Base-by-base conservation (phyloP, 1,284 basidiomycete genomes). In the Ganoderma lingzhi region DNA sequence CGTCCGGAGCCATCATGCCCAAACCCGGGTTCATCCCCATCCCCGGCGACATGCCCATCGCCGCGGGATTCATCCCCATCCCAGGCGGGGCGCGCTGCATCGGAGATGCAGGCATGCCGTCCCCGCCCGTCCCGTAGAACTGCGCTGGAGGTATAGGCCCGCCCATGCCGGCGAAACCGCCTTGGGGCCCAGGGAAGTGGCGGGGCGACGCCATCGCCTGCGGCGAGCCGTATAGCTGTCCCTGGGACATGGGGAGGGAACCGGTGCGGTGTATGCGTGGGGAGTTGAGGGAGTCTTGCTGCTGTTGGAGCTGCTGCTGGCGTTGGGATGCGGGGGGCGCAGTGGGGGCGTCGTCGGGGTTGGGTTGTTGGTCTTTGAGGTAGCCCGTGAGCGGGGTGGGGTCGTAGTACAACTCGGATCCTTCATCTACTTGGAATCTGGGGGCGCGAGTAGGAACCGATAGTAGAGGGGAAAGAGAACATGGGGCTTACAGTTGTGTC, bases 361-460 rank as follows among this genome's bases (percentile, higher is more conserved):
- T 84, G 71, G 82, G 73, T 42, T 70, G 69, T 12, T 63, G 39
- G 39, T 70, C 70, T 45, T 70, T 71, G 53, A 70, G 37, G 69
- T 84, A 79, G 45, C 81, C 81, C 45, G 82, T 78, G 32, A 88
- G 80, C 6, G 81, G 81, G 3, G 86, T 85, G 2, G 90, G 85
- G 77, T 93, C 86, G 69, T 90, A 93, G 76, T 90, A 92, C 6
- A 92, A 79, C 35, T 89, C 85, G 3, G 90, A 91, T 68, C 85
- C 82, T 77, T 88, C 84, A 71, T 85, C 83, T 6, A 84, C 83
- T 17, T 83, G 80, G 76, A 91, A 93, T 71, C 91, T 92, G 59
- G 12, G n/a, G n/a, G 12, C 39, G n/a, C 19, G 39, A n/a, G 17
- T 58, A 42, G 17, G 39, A n/a, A 23, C 5, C 39, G 23, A 39